Percentiles rank a stretch among this genome's conserved stretches.
Conservation (phyloP, 371 early-diverging fungal genomes). For the Mortierella sp. region DNA sequence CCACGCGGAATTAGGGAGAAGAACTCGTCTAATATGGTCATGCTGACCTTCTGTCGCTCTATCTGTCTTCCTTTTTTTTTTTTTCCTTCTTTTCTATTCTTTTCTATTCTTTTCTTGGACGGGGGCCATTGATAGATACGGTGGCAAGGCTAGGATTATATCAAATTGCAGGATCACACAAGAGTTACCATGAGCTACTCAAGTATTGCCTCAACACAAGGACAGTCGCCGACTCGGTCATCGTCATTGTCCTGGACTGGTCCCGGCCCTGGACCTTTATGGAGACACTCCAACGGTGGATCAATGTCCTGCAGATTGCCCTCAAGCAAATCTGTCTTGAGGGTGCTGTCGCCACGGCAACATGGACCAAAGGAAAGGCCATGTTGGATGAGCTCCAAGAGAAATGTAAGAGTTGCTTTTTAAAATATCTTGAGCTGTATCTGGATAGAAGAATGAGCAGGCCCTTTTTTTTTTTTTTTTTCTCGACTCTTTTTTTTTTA, state of each 20-base stretch:
- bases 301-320: slow-evolving; percentile 74
- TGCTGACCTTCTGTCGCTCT: no score
- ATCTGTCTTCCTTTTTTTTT: neutral
- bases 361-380: slow-evolving; percentile 75
- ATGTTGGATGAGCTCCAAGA: slow-evolving; percentile 80
- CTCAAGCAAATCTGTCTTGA: slow-evolving; percentile 71
- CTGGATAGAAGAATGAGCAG: neutral
- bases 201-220: slow-evolving; percentile 78
- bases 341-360: slow-evolving; percentile 56
- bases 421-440: neutral
- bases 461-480: neutral
- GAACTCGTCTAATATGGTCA: no score
- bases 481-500: slow-evolving; percentile 1
- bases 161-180: slow-evolving; percentile 81
- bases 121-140: slow-evolving; percentile 56
- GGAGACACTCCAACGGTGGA: slow-evolving; percentile 84
- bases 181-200: slow-evolving; percentile 78
- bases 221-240: slow-evolving; percentile 72
- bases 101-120: neutral
- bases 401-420: slow-evolving; percentile 61
- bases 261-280: slow-evolving; percentile 90
- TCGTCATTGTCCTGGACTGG: slow-evolving; percentile 92
- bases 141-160: slow-evolving; percentile 88
- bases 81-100: slow-evolving; percentile 4
- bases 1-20: no score